Evolutionary conservation across 2,329 filamentous ascomycete genomes (phyloP), one percentile per base, ranked within the genome.

Genomic region (Periconia macrospinosa): DNA sequence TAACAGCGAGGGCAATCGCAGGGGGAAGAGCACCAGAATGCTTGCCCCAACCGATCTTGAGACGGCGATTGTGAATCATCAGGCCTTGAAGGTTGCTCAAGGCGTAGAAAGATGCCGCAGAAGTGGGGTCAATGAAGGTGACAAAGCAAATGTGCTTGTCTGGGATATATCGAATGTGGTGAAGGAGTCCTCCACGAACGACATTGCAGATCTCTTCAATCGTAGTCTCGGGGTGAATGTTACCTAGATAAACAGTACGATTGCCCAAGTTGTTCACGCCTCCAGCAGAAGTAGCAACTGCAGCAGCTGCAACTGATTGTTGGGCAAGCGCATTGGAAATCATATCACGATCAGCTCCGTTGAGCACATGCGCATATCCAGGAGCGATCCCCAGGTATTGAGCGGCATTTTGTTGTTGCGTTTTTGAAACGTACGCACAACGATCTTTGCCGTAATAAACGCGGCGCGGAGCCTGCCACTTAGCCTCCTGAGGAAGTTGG

Each of bases 101-200:
- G 41, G 94, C 94, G 68, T 97, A 99, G 80, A 99, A 99, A 1
- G 93, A 97, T 41, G 94, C 94, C 20, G 94, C 94, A 3, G 94
- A 95, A 20, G 94, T 99, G 9, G 94, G 94, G 70, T 99, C 94
- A 74, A 99, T 97, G 77, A 99, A 99, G 1, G 94, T 99, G 53
- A 99, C 94, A 71, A 99, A 99, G 82, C 94, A 99, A 65, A 99
- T 99, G 78, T 99, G 94, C 85, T 99, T 99, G 80, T 99, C 94
- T 7, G 94, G 94, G 66, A 99, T 99, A 78, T 97, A 99, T 65
- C 94, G 91, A 75, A 99, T 96, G 75, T 99, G 94, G 75, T 99
- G 94, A 66, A 99, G 83, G 61, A 99, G 84, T 66, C 94, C 94
- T 54, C 94, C 94, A 60, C 94, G 87, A 49, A 99, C 94, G 53